A percentile compares a stretch with the other conserved stretches of the same genome.
These are phyloP conservation scores for Coniochaeta pulveracea DNA, from an alignment of 2,329 filamentous ascomycete species.

Conservation along the genomic window DNA sequence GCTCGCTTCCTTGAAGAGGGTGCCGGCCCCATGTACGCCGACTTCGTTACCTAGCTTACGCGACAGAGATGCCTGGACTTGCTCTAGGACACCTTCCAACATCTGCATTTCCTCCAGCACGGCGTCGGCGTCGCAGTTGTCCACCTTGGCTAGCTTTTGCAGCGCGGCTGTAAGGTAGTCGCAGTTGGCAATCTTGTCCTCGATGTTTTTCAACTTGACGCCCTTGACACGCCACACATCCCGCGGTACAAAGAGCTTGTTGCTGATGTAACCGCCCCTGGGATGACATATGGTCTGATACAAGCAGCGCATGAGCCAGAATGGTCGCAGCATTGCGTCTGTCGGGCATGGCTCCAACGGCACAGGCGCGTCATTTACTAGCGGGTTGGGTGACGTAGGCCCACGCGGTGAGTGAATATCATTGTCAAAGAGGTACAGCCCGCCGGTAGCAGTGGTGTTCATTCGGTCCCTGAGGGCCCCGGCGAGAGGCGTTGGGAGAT, in stretches of 20 bases:
- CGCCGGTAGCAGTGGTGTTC: constrained; percentile 49
- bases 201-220: constrained; percentile 81
- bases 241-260: constrained; percentile 79
- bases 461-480: constrained; percentile 48
- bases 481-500: constrained; percentile 56
- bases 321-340: constrained; percentile 80
- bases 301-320: constrained; percentile 93
- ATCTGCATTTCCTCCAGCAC: constrained; percentile 90
- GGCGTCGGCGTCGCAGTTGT: constrained; percentile 83
- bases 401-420: constrained; percentile 59
- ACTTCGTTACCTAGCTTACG: constrained; percentile 93
- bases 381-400: constrained; percentile 53
- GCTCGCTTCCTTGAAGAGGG: constrained; percentile 62
- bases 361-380: constrained; percentile 55
- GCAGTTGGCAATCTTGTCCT: constrained; percentile 89
- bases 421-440: constrained; percentile 73
- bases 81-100: constrained; percentile 75
- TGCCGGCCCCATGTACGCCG: constrained; percentile 63
- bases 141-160: constrained; percentile 69
- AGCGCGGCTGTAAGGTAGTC: constrained; percentile 85
- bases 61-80: constrained; percentile 62
- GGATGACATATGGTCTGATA: constrained; percentile 90
- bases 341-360: constrained; percentile 86
- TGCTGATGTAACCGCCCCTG: constrained; percentile 83
- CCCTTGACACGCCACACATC: constrained; percentile 92